Evolutionary conservation across 2,329 filamentous ascomycete genomes (phyloP), one percentile per base, ranked within the genome.

Genomic region (Colletotrichum karsti): DNA sequence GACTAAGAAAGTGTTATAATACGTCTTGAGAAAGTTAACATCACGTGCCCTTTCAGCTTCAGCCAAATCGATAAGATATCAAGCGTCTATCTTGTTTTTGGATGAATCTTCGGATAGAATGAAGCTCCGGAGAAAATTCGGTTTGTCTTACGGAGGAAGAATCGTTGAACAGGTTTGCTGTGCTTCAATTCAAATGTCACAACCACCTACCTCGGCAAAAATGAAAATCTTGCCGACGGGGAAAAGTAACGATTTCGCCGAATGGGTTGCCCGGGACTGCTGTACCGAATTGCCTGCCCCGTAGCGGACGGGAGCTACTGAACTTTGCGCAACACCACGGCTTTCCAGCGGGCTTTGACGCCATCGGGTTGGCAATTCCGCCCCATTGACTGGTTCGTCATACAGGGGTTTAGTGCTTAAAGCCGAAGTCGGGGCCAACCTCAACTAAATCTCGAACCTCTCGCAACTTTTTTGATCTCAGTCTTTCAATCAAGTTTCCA

Each of bases 361-460:
- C 18, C 42, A 42, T 44, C 42, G 46, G 54, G 46, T 58, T 44
- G 28, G 20, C 56, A 44, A 42, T 56, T 67, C 37, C 51, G 51
- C 42, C 35, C 33, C 42, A 44, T 18, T 54, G 15, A 55, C 50
- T 56, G 41, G 58, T 41, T 50, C 13, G 26, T 35, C 18, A 33
- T 50, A 22, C 42, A 63, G 50, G 33, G 57, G 63, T 22, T 33
- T 51, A 35, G 37, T 48, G 60, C 44, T 64, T 54, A 35, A 67
- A 67, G 64, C 64, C 64, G 60, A 67, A 67, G 48, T 59, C 64
- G 64, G 64, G 53, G 44, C 35, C 28, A 39, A 50, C 30, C 7
- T 54, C 35, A 39, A 30, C 39, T 42, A 39, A 58, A 48, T 57
- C 30, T 58, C 28, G 53, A 51, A 44, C 60, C 30, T 44, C 42